Evolutionary conservation across 73 alveolate species (phyloP), one percentile per base, ranked within the genome.

Genomic region (Paraurostyla sp.): DNA sequence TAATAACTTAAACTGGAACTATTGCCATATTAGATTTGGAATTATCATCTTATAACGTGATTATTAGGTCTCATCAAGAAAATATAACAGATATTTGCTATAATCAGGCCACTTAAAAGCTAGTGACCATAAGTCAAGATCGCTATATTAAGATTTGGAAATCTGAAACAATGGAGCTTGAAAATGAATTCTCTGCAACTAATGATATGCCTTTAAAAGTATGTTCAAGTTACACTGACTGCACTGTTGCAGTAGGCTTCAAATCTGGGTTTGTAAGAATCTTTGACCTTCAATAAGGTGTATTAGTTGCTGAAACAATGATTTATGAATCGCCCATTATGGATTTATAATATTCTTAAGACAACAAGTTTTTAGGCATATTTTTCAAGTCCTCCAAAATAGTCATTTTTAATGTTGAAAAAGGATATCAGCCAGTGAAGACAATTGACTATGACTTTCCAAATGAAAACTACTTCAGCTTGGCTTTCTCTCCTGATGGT

Each of bases 211-310:
- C 96, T 6, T 38, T 25, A 9, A 81, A 57, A 57, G 32, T 81
- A 18, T 36, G 71, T 7, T 54, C 92, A 33, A 87, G 59, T 65
- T 41, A 15, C 54, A 30, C 16, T 59, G 88, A 50, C 59, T 68
- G 51, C 23, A 22, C 51, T 42, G 58, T 93, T 2, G 92, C 95
- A 2, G 76, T 63, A 18, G 97, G 97, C 13, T 93, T 91, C 56
- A 68, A 71, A 9, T 91, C 96, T 4, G 97, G 97, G 0, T 88
- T 86, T 46, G 59, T 93, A 52, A 45, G 97, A 68, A 87, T 93
- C 4, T 80, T 93, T 36, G 96, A 93, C 48, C 9, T 92, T 0
- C 22, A 43, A 22, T 38, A 62, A 41, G 30, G 56, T 0, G 60
- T 69, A 43, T 54, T 93, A 6, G 30, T 78, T n/a, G 80, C 68